phyloP scores from a whole-genome alignment of 495 filamentous ascomycete species.

The Penicillium ochrochloron region DNA sequence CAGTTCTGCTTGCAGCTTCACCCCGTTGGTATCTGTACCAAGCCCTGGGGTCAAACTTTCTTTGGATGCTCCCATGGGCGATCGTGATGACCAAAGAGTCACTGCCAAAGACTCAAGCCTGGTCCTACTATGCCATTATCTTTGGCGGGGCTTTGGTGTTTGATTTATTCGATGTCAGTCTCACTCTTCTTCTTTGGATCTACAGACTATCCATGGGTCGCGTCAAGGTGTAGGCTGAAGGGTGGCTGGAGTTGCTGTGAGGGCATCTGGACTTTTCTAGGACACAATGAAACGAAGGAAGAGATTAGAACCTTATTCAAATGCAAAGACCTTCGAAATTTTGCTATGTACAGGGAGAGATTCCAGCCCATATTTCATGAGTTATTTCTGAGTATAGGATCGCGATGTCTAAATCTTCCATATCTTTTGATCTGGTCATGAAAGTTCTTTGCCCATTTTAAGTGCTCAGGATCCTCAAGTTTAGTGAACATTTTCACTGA shows the following conservation, averaged over 20 bases:
- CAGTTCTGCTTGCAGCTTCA: constrained; percentile 66
- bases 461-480: neutral
- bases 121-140: constrained; percentile 69
- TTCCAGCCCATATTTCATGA: neutral
- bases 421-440: neutral
- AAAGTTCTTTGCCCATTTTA: neutral
- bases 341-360: neutral
- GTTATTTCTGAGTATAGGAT: neutral
- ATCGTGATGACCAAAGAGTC: constrained; percentile 58
- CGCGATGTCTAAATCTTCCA: neutral
- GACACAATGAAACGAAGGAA: neutral
- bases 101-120: constrained; percentile 58
- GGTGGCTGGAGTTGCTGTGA: neutral
- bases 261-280: neutral
- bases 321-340: neutral
- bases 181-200: constrained; percentile 11
- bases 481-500: neutral
- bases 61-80: constrained; percentile 74
- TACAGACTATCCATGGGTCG: constrained; percentile 19
- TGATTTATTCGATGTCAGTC: constrained; percentile 54
- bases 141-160: constrained; percentile 76
- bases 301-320: neutral
- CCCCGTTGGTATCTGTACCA: constrained; percentile 73
- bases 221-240: neutral
- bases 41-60: constrained; percentile 64